Evolutionary conservation across 2,329 filamentous ascomycete species (phyloP).

Genomic region (Diplocarpon rosae): DNA sequence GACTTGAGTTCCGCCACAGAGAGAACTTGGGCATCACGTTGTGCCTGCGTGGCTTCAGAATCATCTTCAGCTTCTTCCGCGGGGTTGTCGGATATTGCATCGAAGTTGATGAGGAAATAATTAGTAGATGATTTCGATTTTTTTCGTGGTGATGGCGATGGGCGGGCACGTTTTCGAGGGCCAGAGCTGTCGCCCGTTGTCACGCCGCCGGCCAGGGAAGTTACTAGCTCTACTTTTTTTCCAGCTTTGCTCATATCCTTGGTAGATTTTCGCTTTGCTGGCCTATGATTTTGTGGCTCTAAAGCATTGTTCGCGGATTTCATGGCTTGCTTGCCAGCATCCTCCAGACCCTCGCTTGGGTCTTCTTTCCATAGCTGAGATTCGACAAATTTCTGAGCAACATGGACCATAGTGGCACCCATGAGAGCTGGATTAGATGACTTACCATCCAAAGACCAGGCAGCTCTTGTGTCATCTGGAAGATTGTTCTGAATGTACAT

Average conservation of each 20-base stretch:
- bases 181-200: conserved; percentile 12
- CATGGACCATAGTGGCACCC: conserved; percentile 41
- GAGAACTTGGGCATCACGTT: neutral
- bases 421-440: conserved; percentile 38
- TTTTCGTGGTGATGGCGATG: too few relatives aligned
- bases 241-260: conserved; percentile 4
- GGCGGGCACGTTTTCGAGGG: conserved; percentile 1
- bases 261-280: neutral
- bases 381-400: conserved; percentile 41
- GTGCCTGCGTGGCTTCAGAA: neutral
- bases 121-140: too few relatives aligned
- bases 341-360: conserved; percentile 11
- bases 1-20: conserved; percentile 9
- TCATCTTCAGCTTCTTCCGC: neutral
- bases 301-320: neutral
- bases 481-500: conserved; percentile 55
- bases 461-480: conserved; percentile 44
- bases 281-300: neutral
- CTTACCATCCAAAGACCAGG: conserved; percentile 56
- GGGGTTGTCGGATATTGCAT: neutral
- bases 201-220: conserved; percentile 18
- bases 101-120: too few relatives aligned
- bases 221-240: conserved; percentile 6
- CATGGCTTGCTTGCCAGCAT: conserved; percentile 20
- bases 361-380: conserved; percentile 24